Base-by-base conservation (phyloP, 139 green algal genomes). In the Volvox reticuliferus region DNA sequence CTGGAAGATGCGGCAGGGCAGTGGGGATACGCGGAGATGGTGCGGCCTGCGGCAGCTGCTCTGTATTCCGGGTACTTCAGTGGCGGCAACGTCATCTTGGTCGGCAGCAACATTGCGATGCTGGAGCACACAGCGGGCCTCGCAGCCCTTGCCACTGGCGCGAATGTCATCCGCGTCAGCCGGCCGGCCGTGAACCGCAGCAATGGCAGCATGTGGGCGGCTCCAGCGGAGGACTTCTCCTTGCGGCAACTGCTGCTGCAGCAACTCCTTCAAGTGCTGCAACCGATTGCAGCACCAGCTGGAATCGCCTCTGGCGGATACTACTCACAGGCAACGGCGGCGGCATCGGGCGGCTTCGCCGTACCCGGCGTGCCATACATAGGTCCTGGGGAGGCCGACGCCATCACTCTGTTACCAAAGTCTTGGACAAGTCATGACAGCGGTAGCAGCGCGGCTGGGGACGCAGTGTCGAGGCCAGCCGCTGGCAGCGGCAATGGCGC, bases 11-110 rank as follows among this genome's bases (percentile, higher is more conserved):
- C 68, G 17, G 61, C 22, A 0, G 76, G 35, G 62, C 76, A 91
- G n/a, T 91, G 87, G 87, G 87, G 87, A 33, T 85, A 85, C 61
- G 13, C 21, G 1, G 87, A 91, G 76, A 79, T 86, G 28, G 87
- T 86, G 30, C 86, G 86, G 30, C 86, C 86, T 33, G 71, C 69
- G 21, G 86, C 86, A 19, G 76, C 87, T 0, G 87, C 76, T 30
- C 87, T 91, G 87, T 67, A 19, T 5, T 76, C 28, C 17, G 87
- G 87, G 30, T 91, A 79, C 87, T 91, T 91, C 35, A 55, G 0
- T 26, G 76, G 87, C 32, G 87, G 87, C 32, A 79, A 91, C 76
- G 76, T 91, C 12, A 55, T 61, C 35, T 35, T 91, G 61, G 76
- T 91, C 26, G 86, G 86, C 30, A 22, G 22, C 50, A 90, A 90